Percentiles rank a stretch among this genome's conserved stretches.
Evolutionary conservation across 257 asterid genomes (phyloP).

Genomic region (Capsicum pubescens): DNA sequence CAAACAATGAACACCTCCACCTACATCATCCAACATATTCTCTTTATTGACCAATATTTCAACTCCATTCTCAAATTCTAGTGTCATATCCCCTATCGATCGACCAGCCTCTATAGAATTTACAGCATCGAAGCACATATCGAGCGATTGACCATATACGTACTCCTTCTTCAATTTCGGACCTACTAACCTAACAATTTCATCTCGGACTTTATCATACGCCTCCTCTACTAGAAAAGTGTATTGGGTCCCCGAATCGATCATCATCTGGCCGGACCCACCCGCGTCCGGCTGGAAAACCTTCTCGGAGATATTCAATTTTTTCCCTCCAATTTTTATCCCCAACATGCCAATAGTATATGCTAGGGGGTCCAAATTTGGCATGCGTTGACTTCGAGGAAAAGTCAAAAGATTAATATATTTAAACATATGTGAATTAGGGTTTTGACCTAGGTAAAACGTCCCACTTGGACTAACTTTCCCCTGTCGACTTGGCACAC

Average conservation of each 20-base stretch:
- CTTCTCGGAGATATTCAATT: constrained; percentile 48
- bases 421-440: constrained; percentile 51
- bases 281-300: constrained; percentile 69
- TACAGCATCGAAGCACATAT: constrained; percentile 72
- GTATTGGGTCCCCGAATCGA: constrained; percentile 90
- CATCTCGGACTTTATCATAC: constrained; percentile 56
- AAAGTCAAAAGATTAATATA: constrained; percentile 61
- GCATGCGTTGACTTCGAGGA: constrained; percentile 59
- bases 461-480: constrained; percentile 55
- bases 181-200: constrained; percentile 58
- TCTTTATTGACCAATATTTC: constrained; percentile 52
- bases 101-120: constrained; percentile 44
- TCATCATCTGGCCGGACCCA: constrained; percentile 88
- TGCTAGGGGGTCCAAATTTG: constrained; percentile 81
- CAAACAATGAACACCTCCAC: constrained; percentile 65
- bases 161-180: constrained; percentile 60
- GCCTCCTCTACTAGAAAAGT: constrained; percentile 75
- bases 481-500: constrained; percentile 62
- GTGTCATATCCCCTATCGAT: constrained; percentile 60
- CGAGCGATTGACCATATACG: constrained; percentile 61
- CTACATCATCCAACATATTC: constrained; percentile 62
- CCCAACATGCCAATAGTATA: constrained; percentile 66
- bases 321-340: constrained; percentile 63
- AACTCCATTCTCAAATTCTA: constrained; percentile 64
- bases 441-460: constrained; percentile 75